These are phyloP conservation scores for Rhizomucor pusillus DNA, from an alignment of 371 early-diverging fungal species.

Conservation along the genomic window DNA sequence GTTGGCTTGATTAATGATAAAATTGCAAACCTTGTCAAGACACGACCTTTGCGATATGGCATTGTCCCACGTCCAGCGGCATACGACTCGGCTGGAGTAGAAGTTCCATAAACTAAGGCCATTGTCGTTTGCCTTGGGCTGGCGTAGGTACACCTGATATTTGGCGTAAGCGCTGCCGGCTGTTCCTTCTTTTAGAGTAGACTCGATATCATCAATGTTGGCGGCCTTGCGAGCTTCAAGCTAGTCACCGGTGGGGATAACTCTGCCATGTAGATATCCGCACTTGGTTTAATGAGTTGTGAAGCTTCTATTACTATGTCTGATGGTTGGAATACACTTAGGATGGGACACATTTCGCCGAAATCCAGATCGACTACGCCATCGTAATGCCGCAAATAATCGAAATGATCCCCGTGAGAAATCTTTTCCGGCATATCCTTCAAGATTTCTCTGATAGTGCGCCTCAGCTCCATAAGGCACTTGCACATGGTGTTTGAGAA, in stretches of 20 bases:
- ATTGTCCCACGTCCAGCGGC: background rate
- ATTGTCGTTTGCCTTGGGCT: background rate
- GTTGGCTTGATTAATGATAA: background rate
- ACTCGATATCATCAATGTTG: background rate
- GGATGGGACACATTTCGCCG: background rate
- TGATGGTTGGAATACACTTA: conserved; percentile 1
- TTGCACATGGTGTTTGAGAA: background rate
- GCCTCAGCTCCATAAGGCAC: background rate
- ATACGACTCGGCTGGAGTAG: background rate
- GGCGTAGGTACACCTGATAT: background rate
- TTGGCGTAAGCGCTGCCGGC: background rate
- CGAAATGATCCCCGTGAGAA: background rate
- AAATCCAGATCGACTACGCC: conserved; percentile 4
- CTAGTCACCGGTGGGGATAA: conserved; percentile 6
- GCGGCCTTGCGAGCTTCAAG: conserved; percentile 6
- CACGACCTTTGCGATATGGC: background rate
- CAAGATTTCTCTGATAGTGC: background rate
- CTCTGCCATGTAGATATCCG: conserved; percentile 3
- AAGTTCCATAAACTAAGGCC: background rate
- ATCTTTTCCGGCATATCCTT: background rate
- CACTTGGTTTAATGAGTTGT: conserved; percentile 4
- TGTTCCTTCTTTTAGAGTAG: background rate
- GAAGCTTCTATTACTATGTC: background rate
- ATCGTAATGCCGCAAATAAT: conserved; percentile 1
- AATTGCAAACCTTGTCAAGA: background rate